A percentile compares a stretch with the other conserved stretches of the same genome.
Conservation (phyloP, 225 moss, liverwort and hornwort species). For the Pleurozium schreberi region DNA sequence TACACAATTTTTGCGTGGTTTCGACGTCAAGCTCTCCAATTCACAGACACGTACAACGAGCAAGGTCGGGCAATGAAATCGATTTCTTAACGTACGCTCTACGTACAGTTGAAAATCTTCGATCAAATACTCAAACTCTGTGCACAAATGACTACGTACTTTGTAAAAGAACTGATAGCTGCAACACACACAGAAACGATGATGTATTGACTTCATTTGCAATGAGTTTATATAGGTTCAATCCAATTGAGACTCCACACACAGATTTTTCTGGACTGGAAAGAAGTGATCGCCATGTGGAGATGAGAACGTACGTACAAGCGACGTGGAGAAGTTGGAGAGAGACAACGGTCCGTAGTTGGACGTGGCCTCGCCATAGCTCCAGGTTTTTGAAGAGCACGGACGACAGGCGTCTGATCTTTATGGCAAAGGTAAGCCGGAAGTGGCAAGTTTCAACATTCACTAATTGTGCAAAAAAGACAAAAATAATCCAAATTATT, state of each 20-base stretch:
- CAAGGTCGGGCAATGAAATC: too few species aligned
- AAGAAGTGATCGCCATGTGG: neutral
- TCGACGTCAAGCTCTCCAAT: neutral
- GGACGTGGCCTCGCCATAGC: slow-evolving; percentile 22
- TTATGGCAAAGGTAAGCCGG: neutral
- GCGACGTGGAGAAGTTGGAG: neutral
- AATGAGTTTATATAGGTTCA: neutral
- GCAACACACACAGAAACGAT: neutral
- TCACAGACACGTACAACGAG: neutral
- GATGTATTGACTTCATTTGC: accelerated
- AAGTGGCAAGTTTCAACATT: too few species aligned
- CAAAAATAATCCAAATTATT: too few species aligned
- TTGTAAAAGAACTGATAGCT: too few species aligned
- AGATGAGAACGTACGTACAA: neutral
- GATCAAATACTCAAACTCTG: too few species aligned
- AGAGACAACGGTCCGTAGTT: neutral
- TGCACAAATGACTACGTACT: too few species aligned
- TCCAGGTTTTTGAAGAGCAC: neutral
- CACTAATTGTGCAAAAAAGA: too few species aligned
- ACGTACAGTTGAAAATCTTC: too few species aligned
- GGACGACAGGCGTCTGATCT: neutral
- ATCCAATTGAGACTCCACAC: neutral
- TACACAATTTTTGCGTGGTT: too few species aligned
- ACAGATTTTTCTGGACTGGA: neutral
- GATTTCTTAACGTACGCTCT: too few species aligned